phyloP scores from a whole-genome alignment of 2,329 filamentous ascomycete genomes.

The Escovopsis sp. region DNA sequence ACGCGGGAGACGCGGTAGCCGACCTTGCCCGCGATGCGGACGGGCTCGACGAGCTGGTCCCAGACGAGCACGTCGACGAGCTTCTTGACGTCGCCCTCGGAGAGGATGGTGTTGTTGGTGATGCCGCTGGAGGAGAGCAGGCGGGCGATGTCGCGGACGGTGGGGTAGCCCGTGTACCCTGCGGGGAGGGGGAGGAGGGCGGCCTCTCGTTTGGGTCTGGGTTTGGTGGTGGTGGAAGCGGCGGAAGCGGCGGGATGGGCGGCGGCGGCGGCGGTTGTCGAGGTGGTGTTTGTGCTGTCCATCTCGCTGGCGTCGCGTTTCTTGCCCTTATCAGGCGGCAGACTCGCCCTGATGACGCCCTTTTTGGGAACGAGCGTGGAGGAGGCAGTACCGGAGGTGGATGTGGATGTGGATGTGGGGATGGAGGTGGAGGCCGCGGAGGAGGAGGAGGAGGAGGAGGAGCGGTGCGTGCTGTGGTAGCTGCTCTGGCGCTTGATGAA shows the following conservation, averaged over 20 bases:
- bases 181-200: conserved; percentile 39
- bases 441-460: conserved; percentile 15
- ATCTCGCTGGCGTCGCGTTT: conserved; percentile 34
- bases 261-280: conserved; percentile 5
- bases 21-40: conserved; percentile 32
- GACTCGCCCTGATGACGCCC: conserved; percentile 34
- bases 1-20: conserved; percentile 39
- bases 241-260: no score
- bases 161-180: conserved; percentile 66
- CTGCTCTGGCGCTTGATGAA: conserved; percentile 60
- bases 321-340: conserved; percentile 26
- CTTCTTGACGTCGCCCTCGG: conserved; percentile 65
- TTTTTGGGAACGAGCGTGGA: conserved; percentile 38
- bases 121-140: conserved; percentile 55
- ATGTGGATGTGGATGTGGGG: conserved; percentile 16
- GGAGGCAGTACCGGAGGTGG: conserved; percentile 1
- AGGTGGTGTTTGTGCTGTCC: conserved; percentile 5
- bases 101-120: conserved; percentile 55
- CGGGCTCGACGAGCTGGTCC: conserved; percentile 66
- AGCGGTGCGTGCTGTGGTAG: conserved; percentile 32
- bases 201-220: conserved; percentile 19
- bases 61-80: conserved; percentile 78
- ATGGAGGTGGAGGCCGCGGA: conserved; percentile 1
- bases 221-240: conserved; percentile 5
- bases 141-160: conserved; percentile 59